Evolutionary conservation across 163 green algal species (phyloP).

Genomic region (Prototheca wickerhamii): DNA sequence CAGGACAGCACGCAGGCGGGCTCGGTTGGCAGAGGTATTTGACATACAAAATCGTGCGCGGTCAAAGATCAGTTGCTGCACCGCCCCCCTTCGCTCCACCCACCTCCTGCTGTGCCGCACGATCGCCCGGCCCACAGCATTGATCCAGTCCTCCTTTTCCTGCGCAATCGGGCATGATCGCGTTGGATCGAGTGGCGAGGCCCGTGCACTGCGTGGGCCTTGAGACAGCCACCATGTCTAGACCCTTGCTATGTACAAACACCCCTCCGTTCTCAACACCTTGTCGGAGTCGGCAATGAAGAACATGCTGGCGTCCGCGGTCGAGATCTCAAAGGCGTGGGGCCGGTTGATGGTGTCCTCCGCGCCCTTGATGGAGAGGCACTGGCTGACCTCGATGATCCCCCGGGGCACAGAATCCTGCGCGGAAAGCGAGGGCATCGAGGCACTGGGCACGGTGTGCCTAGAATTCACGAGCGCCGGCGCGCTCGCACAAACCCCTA

Average conservation of each 20-base stretch:
- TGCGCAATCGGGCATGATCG: slow-evolving; percentile 23
- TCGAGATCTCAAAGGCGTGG: slow-evolving; percentile 95
- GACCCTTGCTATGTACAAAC: neutral
- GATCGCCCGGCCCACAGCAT: slow-evolving; percentile 90
- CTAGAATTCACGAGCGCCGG: neutral
- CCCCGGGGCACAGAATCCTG: slow-evolving; percentile 75
- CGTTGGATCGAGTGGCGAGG: too few species aligned
- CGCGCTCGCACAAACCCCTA: too few species aligned
- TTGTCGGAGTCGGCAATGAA: slow-evolving; percentile 96
- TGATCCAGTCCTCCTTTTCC: slow-evolving; percentile 99
- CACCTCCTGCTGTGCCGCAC: slow-evolving; percentile 81
- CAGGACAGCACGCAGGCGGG: too few species aligned
- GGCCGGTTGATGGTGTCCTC: slow-evolving; percentile 94
- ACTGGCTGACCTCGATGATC: slow-evolving; percentile 89
- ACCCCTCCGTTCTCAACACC: slow-evolving; percentile 24
- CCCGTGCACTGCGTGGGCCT: too few species aligned
- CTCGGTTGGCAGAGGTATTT: too few species aligned
- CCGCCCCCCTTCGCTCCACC: neutral
- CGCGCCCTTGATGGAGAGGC: slow-evolving; percentile 95
- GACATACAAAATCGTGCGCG: too few species aligned
- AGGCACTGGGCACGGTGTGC: neutral
- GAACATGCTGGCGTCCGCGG: slow-evolving; percentile 77
- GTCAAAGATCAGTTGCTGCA: neutral
- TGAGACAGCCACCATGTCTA: neutral
- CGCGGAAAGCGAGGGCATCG: neutral